A percentile compares a stretch with the other conserved stretches of the same genome.
phyloP scores from a whole-genome alignment of 2,329 filamentous ascomycete species.

The Colletotrichum sp. region DNA sequence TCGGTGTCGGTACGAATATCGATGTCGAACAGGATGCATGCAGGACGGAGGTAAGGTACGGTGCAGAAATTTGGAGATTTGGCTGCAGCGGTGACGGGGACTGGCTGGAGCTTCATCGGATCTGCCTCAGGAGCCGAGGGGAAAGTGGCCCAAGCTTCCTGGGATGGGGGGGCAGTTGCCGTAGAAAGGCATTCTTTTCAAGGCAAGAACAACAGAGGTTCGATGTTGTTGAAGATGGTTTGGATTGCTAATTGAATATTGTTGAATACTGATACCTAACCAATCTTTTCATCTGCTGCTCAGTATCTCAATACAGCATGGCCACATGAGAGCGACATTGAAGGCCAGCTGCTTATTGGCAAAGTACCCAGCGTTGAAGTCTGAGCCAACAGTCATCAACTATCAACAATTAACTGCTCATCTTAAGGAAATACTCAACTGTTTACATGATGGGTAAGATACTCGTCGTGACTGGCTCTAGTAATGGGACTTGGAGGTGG shows the following conservation, averaged over 20 bases:
- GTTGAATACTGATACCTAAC: neutral
- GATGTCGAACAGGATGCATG: constrained; percentile 19
- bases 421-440: neutral
- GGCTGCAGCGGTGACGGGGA: neutral
- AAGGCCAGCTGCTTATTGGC: neutral
- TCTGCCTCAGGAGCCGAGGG: neutral
- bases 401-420: neutral
- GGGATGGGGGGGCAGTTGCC: neutral
- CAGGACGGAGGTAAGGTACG: neutral
- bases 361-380: neutral
- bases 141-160: neutral
- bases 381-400: accelerated
- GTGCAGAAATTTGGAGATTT: neutral
- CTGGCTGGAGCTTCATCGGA: neutral
- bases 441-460: neutral
- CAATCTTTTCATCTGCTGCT: accelerated
- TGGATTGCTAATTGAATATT: neutral
- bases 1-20: neutral
- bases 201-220: neutral
- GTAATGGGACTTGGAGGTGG: neutral
- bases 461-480: neutral
- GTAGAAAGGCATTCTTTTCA: neutral
- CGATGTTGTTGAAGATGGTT: neutral
- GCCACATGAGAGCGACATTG: neutral
- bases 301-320: no score